phyloP scores from a whole-genome alignment of 768 basidiomycete species.

The Sporobolomyces pararoseus region DNA sequence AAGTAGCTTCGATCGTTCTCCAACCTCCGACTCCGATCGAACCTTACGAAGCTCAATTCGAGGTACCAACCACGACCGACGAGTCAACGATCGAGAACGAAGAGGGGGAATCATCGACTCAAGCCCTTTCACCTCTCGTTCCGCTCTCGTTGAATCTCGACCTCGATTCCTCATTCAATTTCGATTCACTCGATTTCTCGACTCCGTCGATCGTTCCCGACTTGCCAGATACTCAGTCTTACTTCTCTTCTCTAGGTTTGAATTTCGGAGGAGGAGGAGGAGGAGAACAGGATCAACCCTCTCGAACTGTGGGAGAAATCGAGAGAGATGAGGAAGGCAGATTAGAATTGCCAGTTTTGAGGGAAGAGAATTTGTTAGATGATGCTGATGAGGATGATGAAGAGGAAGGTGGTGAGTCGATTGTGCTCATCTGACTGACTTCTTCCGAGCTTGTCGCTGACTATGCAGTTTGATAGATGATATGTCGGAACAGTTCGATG shows the following conservation, averaged over 20 bases:
- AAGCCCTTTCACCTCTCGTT: background rate
- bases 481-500: conserved; percentile 19
- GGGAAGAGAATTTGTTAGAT: conserved; percentile 8
- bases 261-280: conserved; percentile 2
- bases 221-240: background rate
- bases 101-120: too few species aligned
- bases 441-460: background rate
- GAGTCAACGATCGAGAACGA: too few species aligned
- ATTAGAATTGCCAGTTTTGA: conserved; percentile 8
- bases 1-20: background rate
- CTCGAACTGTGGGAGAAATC: background rate
- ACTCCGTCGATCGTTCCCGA: background rate
- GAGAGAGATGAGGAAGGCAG: conserved; percentile 5
- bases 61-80: too few species aligned
- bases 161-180: background rate
- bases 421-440: background rate
- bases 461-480: too few species aligned
- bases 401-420: conserved; percentile 6
- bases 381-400: background rate
- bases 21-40: conserved; percentile 17
- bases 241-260: background rate
- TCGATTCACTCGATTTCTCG: conserved; percentile 4
- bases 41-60: background rate
- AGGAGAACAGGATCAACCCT: background rate
- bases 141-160: background rate